Evolutionary conservation across 176 grass and related monocot species (phyloP), one percentile per base, ranked within the genome.

Genomic region (Oryza rufipogon): DNA sequence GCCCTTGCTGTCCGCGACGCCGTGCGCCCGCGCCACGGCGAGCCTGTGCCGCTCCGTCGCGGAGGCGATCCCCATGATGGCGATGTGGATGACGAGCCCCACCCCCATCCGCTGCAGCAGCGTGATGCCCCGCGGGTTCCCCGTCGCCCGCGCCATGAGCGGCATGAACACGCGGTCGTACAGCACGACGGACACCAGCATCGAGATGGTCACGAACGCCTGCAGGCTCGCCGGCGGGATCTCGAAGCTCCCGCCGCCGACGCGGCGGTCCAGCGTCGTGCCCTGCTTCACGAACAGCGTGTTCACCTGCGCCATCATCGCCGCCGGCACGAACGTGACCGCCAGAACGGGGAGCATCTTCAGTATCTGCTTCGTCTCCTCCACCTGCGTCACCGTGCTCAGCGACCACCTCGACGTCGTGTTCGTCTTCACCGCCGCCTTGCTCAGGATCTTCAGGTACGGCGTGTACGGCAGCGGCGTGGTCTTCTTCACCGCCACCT

Each of bases 241-340:
- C 78, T 91, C 20, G 85, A 97, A 97, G 71, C 25, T 0, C 41
- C 77, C 47, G 1, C 47, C 34, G 12, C 92, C 92, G 1, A 98
- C 56, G 70, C 89, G 89, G 0, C 92, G 91, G 26, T 98, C 68
- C 25, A 98, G 96, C 38, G 92, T 98, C 6, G 87, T 93, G 9
- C 96, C 96, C 67, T 95, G 96, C 89, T 98, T 98, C 34, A 98
- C 93, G 80, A 98, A 98, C 76, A 98, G 82, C 46, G 95, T 98
- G 82, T 93, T 91, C 75, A 87, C 73, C 86, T 95, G 95, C 51
- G 95, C 95, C 44, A 88, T 33, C 89, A 88, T 91, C 11, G 85
- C 88, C 73, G 85, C 87, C 11, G 96, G 93, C n/a, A 98, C 80
- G 84, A 98, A 87, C 16, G 91, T 93, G 44, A 92, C 73, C 17